Evolutionary conservation across 2,329 filamentous ascomycete species (phyloP), one percentile per base, ranked within the genome.

Genomic region (Ophiostoma tasmaniense): DNA sequence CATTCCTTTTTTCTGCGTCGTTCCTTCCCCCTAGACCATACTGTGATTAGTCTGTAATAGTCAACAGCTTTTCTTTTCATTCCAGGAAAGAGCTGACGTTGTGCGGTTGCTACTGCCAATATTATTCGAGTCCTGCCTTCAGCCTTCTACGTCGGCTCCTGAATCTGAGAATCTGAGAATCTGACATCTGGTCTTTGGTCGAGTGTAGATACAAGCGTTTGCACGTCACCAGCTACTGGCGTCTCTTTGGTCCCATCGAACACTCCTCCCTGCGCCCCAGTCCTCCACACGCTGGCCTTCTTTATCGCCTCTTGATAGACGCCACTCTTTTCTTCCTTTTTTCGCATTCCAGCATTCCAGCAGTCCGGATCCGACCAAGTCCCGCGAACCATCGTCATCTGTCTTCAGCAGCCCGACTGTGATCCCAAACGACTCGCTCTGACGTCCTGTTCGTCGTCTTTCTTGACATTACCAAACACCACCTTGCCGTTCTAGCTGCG

Each of bases 241-340:
- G 20, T 22, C 22, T 55, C 50, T 55, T 7, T 22, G n/a, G 50
- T 33, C 33, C 64, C 64, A 42, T 65, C 37, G 61, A 64, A 30
- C 20, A 20, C n/a, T 25, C 33, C 33, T 22, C 33, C 17, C 37
- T 39, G n/a, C 64, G 64, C n/a, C 33, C 64, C 64, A n/a, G 35
- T 28, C 64, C 64, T 65, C 64, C 64, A 65, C 64, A 39, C n/a
- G 37, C 22, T 30, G 25, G 7, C 50, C 22, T 22, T 25, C 33
- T 64, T 64, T 64, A 64, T 64, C 64, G n/a, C 64, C 64, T 39
- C 22, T 65, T 28, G 17, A 37, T 14, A 65, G 22, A 37, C 64
- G 64, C 64, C 37, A 65, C 64, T 28, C 13, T 28, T 45, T 42
- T 30, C 64, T 65, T 65, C 37, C 30, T 45, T 45, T 45, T 65